These are phyloP conservation scores for Populus simonii DNA, from an alignment of 345 rosid genomes.

Conservation along the genomic window DNA sequence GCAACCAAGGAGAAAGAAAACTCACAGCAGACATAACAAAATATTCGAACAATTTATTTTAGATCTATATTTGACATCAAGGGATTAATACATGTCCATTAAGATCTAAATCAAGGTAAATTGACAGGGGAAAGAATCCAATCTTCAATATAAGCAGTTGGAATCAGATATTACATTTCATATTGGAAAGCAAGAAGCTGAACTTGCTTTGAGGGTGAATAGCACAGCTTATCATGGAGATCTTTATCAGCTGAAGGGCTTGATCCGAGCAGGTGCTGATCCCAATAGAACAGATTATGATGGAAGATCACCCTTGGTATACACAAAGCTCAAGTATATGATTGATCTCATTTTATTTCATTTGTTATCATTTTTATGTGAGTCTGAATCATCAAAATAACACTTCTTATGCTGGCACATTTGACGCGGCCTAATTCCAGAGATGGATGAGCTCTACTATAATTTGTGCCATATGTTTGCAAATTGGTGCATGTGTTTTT, in stretches of 20 bases:
- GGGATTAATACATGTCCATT: not conserved
- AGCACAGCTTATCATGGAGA: constrained; percentile 88
- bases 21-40: too few relatives aligned
- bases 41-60: not conserved
- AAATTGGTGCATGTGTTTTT: not conserved
- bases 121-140: constrained; percentile 67
- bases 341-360: not conserved
- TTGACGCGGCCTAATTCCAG: not conserved
- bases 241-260: constrained; percentile 64
- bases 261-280: constrained; percentile 82
- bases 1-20: too few relatives aligned
- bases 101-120: constrained; percentile 13
- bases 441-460: not conserved
- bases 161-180: constrained; percentile 82
- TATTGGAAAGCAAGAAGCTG: constrained; percentile 92
- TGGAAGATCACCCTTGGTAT: constrained; percentile 90
- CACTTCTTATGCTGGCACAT: not conserved
- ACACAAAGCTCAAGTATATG: not conserved
- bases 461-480: not conserved
- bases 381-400: not conserved
- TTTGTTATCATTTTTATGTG: not conserved
- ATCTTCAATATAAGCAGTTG: constrained; percentile 64
- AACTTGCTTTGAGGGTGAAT: constrained; percentile 84
- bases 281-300: constrained; percentile 88
- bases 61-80: not conserved